Evolutionary conservation across 2,329 filamentous ascomycete species (phyloP), one percentile per base, ranked within the genome.

Genomic region (Alternaria conjuncta): DNA sequence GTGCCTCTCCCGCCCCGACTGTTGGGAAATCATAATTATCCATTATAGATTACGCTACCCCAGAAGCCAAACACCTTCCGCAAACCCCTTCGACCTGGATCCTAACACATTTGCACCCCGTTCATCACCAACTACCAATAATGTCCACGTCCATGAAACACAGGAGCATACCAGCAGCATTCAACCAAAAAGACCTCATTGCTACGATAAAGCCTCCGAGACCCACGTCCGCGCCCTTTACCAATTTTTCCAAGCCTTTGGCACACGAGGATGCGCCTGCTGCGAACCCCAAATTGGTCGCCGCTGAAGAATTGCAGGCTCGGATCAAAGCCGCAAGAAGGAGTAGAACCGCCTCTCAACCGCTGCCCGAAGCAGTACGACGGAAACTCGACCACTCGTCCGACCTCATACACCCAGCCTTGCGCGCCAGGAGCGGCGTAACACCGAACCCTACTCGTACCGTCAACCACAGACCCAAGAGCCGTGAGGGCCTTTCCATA

Each of bases 131-230:
- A 41, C 57, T 20, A 47, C 45, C 53, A 30, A 62, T 45, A 41
- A 79, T 81, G 78, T 67, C 76, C 20, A 71, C 77, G 47, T 75
- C 78, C 59, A 73, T 73, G 5, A 75, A 71, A 57, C 58, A 74
- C 55, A 79, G 73, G 66, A 76, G 73, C 43, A 70, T 70, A 55
- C 75, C 74, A 59, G 75, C 75, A 57, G 73, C 71, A 15, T 63
- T 68, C 44, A 65, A 70, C 8, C 66, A 75, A 46, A 71, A 75
- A 46, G 71, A 75, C 50, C 69, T 68, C 57, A 63, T 63, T 18
- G 58, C 61, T 36, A 55, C 57, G 44, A 68, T 71, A 32, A 58
- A 70, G 25, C 36, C 53, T 8, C 6, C 45, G 32, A 71, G 67
- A 55, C 64, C 71, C 50, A 67, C 68, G 26, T 67, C 63, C 44